These are phyloP conservation scores for Talaromyces albobiverticillius DNA, from an alignment of 2,329 filamentous ascomycete species.

Conservation along the genomic window DNA sequence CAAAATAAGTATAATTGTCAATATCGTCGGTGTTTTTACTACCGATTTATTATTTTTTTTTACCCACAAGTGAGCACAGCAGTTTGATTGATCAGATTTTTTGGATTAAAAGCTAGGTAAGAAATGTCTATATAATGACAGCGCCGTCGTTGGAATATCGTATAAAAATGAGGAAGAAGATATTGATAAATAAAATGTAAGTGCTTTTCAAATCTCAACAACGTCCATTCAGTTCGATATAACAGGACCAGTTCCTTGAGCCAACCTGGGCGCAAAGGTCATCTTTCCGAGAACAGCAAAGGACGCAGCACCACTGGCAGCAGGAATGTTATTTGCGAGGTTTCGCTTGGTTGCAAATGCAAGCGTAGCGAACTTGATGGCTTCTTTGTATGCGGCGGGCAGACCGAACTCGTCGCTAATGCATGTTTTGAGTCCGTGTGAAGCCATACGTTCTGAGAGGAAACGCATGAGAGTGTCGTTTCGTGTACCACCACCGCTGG, in stretches of 20 bases:
- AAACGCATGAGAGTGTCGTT: conserved; percentile 24
- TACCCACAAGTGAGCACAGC: too few species aligned
- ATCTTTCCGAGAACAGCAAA: conserved; percentile 29
- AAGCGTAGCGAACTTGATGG: conserved; percentile 31
- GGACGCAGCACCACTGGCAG: conserved; percentile 24
- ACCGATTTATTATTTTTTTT: too few species aligned
- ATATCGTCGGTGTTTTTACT: too few species aligned
- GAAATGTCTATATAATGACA: too few species aligned
- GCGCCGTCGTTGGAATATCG: too few species aligned
- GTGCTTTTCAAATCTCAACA: too few species aligned
- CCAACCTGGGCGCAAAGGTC: conserved; percentile 20
- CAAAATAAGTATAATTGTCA: too few species aligned
- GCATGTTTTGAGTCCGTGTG: conserved; percentile 19
- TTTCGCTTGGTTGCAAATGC: conserved; percentile 24
- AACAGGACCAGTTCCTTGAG: background rate
- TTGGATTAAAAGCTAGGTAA: too few species aligned
- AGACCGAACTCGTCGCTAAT: conserved; percentile 28
- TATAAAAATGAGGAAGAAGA: too few species aligned
- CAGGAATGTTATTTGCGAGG: conserved; percentile 30
- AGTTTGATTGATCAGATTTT: too few species aligned
- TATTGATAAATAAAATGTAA: too few species aligned
- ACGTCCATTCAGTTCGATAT: too few species aligned
- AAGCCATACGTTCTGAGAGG: conserved; percentile 14
- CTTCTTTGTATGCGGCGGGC: conserved; percentile 30
- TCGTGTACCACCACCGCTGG: conserved; percentile 26